Evolutionary conservation across 192 early-diverging fungal species (phyloP), one percentile per base, ranked within the genome.

Genomic region (Podila epicladia): DNA sequence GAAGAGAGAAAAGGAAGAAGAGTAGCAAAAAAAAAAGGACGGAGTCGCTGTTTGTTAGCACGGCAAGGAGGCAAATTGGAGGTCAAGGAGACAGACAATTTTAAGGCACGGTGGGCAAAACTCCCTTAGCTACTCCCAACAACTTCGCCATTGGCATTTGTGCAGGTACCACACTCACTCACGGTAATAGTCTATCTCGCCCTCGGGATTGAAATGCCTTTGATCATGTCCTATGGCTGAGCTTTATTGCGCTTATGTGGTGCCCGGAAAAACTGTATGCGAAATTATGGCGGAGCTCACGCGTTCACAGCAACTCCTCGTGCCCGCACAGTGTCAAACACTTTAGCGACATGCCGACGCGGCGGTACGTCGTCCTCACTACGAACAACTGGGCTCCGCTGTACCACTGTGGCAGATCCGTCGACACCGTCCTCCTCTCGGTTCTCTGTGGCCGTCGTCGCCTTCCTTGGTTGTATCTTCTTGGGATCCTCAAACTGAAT

Each of bases 311-410:
- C 33, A 1, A 78, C 64, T 20, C 75, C 55, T 19, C 68, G 69
- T 28, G 58, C 69, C 17, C 77, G 77, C 19, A 80, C 50, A 19
- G 77, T 80, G 29, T 71, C 77, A 68, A 73, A 69, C 9, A 62
- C 65, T 64, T 49, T 45, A 13, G 69, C 68, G 7, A 13, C 17
- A 37, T 58, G 38, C 24, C 2, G 24, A 17, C 59, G 28, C 2
- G 53, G 53, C 8, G 53, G 4, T 24, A 17, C 5, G 4, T n/a
- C n/a, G 8, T 55, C 53, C 22, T 55, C 24, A 24, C 24, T n/a
- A 1, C 53, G 5, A 22, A 24, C 53, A 9, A 55, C 53, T 20
- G n/a, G 53, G 6, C n/a, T 24, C 59, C 59, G 59, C 15, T 7
- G 31, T 7, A 78, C 75, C n/a, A 71, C 75, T 9, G 75, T 78